Conservation (phyloP, 805 yeast species). For the Scheffersomyces lignosus region DNA sequence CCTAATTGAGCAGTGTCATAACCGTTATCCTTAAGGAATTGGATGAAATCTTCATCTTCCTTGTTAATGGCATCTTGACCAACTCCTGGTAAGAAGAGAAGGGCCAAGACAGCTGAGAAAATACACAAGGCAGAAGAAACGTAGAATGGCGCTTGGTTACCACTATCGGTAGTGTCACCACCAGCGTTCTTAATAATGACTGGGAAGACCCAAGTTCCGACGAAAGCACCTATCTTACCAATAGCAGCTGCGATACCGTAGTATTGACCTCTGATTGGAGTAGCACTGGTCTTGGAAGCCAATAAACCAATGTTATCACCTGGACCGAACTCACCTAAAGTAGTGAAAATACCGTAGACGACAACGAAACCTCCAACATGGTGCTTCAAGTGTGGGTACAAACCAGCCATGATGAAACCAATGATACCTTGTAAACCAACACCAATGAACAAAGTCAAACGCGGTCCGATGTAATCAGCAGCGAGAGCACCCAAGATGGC, state of each 20-base stretch:
- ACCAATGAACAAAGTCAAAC: slow-evolving; percentile 71
- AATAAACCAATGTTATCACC: slow-evolving; percentile 88
- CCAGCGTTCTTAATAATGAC: slow-evolving; percentile 61
- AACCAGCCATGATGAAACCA: slow-evolving; percentile 82
- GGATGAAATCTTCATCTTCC: slow-evolving; percentile 73
- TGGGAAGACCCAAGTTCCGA: slow-evolving; percentile 86
- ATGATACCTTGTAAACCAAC: slow-evolving; percentile 68
- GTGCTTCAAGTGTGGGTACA: slow-evolving; percentile 51
- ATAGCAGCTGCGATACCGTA: slow-evolving; percentile 89
- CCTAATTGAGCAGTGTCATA: slow-evolving; percentile 67
- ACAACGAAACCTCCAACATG: slow-evolving; percentile 78
- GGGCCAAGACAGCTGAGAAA: slow-evolving; percentile 64
- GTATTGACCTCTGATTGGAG: slow-evolving; percentile 85
- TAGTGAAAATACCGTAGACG: slow-evolving; percentile 79
- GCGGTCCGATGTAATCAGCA: slow-evolving; percentile 84
- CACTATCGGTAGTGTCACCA: slow-evolving; percentile 50
- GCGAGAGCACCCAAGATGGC: slow-evolving; percentile 77
- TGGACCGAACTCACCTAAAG: slow-evolving; percentile 90
- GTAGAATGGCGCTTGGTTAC: slow-evolving; percentile 76
- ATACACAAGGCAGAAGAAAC: slow-evolving; percentile 74
- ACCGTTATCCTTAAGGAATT: slow-evolving; percentile 65
- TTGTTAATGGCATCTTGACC: slow-evolving; percentile 77
- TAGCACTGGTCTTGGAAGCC: slow-evolving; percentile 81
- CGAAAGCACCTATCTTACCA: slow-evolving; percentile 90
- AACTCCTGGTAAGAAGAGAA: slow-evolving; percentile 73